Evolutionary conservation across 1,284 basidiomycete genomes (phyloP).

Genomic region (Sanghuangporus weigelae): DNA sequence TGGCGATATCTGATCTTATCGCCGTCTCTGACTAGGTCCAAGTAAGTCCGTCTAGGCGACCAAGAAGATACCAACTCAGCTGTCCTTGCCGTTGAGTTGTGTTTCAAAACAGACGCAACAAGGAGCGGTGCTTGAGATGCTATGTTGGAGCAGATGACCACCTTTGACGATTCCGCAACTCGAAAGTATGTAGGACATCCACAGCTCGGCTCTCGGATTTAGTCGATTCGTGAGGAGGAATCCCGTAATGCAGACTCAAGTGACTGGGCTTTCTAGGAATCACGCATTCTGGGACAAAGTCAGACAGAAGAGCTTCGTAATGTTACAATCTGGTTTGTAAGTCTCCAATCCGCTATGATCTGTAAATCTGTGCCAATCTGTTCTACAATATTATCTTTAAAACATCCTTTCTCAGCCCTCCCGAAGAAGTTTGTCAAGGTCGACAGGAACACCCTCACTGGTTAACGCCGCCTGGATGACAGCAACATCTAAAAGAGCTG

Average conservation of each 20-base stretch:
- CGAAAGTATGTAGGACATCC: neutral
- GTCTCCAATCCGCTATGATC: neutral
- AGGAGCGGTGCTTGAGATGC: neutral
- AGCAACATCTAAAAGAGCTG: constrained; percentile 66
- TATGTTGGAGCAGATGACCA: neutral
- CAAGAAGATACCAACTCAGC: neutral
- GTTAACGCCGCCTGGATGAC: constrained; percentile 74
- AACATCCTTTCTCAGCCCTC: neutral
- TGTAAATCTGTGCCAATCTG: neutral
- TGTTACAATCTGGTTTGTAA: neutral
- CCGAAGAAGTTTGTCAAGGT: constrained; percentile 33
- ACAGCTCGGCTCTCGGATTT: neutral
- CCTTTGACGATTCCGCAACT: neutral
- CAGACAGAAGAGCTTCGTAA: neutral
- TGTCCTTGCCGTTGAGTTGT: neutral
- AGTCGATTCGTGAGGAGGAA: neutral
- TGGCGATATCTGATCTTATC: too few species aligned
- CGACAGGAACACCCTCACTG: constrained; percentile 57
- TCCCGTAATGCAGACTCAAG: neutral
- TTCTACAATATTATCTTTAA: neutral
- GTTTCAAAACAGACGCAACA: neutral
- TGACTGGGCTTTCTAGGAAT: neutral
- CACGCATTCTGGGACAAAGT: neutral
- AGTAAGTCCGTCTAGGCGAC: too few species aligned
- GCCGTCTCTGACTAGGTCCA: too few species aligned